These are phyloP conservation scores for Umbelopsis sp. DNA, from an alignment of 192 early-diverging fungal genomes.

Conservation along the genomic window DNA sequence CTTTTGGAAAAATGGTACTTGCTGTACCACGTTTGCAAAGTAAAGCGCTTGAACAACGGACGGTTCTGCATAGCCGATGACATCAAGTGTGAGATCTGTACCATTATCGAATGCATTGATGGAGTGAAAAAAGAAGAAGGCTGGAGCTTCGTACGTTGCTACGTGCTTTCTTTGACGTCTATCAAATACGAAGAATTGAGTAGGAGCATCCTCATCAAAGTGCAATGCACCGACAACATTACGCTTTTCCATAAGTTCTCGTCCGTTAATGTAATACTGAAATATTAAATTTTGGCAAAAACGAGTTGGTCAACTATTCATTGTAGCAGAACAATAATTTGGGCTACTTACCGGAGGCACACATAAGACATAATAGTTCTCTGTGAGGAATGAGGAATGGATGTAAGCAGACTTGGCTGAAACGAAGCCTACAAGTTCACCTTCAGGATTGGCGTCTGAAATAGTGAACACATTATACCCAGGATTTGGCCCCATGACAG, in stretches of 20 bases:
- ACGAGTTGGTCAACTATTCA: too few relatives aligned
- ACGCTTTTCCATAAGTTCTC: not conserved
- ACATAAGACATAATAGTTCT: not conserved
- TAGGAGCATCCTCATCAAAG: constrained; percentile 43
- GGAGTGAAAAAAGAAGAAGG: constrained; percentile 54
- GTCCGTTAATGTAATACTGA: not conserved
- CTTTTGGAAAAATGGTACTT: not conserved
- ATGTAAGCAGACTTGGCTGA: not conserved
- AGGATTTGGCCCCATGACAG: not conserved
- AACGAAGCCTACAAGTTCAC: not conserved
- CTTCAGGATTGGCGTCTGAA: constrained; percentile 1
- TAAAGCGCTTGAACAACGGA: not conserved
- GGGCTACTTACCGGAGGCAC: not conserved
- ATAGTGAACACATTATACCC: not conserved
- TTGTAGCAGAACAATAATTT: too few relatives aligned
- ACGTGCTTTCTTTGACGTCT: constrained; percentile 41
- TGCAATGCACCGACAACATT: constrained; percentile 35
- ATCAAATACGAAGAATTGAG: constrained; percentile 49
- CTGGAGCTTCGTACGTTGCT: constrained; percentile 46
- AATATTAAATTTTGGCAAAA: not conserved
- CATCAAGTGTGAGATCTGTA: constrained; percentile 44
- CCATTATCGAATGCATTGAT: constrained; percentile 54
- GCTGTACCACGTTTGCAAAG: not conserved
- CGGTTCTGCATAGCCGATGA: constrained; percentile 40
- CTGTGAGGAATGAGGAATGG: constrained; percentile 10